phyloP scores from a whole-genome alignment of 768 basidiomycete species.

The Mycena rosella region DNA sequence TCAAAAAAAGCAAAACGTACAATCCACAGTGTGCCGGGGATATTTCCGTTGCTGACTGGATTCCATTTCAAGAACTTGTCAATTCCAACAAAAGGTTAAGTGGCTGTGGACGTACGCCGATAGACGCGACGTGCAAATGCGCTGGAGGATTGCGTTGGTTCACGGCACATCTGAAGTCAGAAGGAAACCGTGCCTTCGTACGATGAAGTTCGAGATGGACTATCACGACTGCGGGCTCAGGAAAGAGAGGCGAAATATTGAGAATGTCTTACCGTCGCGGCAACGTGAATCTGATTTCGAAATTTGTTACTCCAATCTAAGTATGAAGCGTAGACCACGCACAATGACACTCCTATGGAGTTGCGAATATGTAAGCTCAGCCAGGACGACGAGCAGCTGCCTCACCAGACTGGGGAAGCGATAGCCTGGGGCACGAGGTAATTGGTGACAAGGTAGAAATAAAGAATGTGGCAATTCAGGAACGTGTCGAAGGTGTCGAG shows the following conservation, averaged over 20 bases:
- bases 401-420: conserved; percentile 61
- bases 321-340: neutral
- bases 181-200: conserved; percentile 51
- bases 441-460: conserved; percentile 69
- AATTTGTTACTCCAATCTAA: neutral
- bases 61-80: conserved; percentile 3
- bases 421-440: conserved; percentile 63
- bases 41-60: conserved; percentile 62
- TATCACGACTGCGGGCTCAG: conserved; percentile 33
- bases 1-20: conserved; percentile 50
- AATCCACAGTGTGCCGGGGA: conserved; percentile 56
- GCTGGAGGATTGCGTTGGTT: conserved; percentile 36
- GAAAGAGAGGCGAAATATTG: neutral
- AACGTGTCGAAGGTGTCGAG: conserved; percentile 70
- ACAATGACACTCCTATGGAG: conserved; percentile 64
- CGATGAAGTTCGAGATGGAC: conserved; percentile 64
- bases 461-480: conserved; percentile 67
- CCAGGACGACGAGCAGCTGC: neutral
- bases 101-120: conserved; percentile 53
- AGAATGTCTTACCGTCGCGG: conserved; percentile 60
- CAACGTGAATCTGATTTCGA: conserved; percentile 61
- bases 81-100: neutral
- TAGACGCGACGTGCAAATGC: conserved; percentile 67
- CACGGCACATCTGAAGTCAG: neutral
- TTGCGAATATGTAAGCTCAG: neutral